Evolutionary conservation across 2,329 filamentous ascomycete genomes (phyloP).

Genomic region (Amesomyces nigricolor): DNA sequence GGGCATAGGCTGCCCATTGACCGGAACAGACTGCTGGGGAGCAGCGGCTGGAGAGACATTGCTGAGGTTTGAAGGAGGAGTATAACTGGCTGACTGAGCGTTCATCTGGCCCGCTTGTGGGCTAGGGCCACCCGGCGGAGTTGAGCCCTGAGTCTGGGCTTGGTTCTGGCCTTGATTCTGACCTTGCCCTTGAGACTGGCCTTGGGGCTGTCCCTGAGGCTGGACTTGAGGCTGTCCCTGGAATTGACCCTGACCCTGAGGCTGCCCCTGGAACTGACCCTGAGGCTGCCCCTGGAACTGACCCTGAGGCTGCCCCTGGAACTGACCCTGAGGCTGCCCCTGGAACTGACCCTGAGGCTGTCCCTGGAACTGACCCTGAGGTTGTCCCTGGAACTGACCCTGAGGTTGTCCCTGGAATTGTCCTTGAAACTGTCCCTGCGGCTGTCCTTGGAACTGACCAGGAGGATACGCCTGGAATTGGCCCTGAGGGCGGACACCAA

Average conservation of each 20-base stretch:
- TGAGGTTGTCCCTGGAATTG: slow-evolving; percentile 6
- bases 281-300: slow-evolving; percentile 5
- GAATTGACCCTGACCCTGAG: slow-evolving; percentile 1
- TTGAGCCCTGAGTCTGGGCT: neutral
- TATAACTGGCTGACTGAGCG: neutral
- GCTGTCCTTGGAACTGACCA: slow-evolving; percentile 8
- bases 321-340: slow-evolving; percentile 1
- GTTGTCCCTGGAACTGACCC: neutral
- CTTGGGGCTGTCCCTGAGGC: slow-evolving; percentile 2
- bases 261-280: neutral
- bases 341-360: neutral
- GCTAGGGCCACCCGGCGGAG: neutral
- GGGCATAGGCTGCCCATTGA: neutral
- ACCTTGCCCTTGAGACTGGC: neutral
- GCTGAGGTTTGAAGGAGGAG: neutral
- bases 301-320: neutral
- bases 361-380: neutral
- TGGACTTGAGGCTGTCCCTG: slow-evolving; percentile 1
- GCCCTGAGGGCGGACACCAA: slow-evolving; percentile 10
- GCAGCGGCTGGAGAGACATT: neutral
- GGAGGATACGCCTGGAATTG: neutral
- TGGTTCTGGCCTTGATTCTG: neutral
- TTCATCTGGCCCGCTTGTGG: neutral
- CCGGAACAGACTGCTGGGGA: neutral
- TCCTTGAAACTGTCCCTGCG: neutral